A percentile compares a stretch with the other conserved stretches of the same genome.
These are phyloP conservation scores for Begonia masoniana DNA, from an alignment of 306 rosid genomes.

Conservation along the genomic window DNA sequence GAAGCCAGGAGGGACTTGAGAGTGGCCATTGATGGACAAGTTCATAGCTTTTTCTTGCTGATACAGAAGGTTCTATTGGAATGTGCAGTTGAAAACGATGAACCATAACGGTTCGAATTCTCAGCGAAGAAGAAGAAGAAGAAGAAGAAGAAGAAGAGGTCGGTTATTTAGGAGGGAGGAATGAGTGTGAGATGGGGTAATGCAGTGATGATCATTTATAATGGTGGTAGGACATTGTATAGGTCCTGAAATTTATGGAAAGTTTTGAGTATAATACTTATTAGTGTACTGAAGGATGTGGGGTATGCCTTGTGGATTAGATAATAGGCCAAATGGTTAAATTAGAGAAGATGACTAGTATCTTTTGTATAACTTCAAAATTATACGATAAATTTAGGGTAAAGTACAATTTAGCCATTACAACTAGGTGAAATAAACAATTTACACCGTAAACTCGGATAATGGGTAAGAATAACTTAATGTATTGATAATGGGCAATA, in stretches of 20 bases:
- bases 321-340: constrained; percentile 8
- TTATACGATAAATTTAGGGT: not conserved
- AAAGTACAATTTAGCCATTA: no score
- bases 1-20: constrained; percentile 46
- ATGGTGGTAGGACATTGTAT: constrained; percentile 19
- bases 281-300: constrained; percentile 36
- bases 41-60: constrained; percentile 13
- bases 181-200: constrained; percentile 18
- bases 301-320: constrained; percentile 10
- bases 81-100: not conserved
- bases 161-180: constrained; percentile 2
- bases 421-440: no score
- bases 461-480: no score
- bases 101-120: not conserved
- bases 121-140: not conserved
- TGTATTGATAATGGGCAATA: no score
- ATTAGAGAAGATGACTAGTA: not conserved
- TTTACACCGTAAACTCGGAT: no score
- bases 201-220: constrained; percentile 38
- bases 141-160: not conserved
- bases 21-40: constrained; percentile 40
- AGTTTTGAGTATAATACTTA: constrained; percentile 29
- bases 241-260: constrained; percentile 43
- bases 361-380: not conserved
- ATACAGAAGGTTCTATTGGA: not conserved